Evolutionary conservation across 2,329 filamentous ascomycete genomes (phyloP).

Genomic region (Calonectria naviculata): DNA sequence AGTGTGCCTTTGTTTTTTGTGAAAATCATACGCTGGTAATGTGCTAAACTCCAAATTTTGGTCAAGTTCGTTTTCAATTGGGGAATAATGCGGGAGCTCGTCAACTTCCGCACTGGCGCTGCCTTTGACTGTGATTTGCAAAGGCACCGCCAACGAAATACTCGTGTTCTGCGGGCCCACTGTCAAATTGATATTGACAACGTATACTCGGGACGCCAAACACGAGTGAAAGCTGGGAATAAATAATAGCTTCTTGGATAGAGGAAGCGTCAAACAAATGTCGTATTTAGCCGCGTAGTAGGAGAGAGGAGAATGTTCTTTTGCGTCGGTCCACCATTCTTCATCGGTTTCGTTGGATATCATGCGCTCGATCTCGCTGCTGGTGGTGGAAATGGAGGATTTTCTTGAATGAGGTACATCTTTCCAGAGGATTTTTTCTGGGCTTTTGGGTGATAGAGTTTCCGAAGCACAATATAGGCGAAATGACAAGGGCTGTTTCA

Average conservation of each 20-base stretch:
- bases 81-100: neutral
- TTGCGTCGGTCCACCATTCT: neutral
- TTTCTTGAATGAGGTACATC: neutral
- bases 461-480: neutral
- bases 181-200: slow-evolving; percentile 18
- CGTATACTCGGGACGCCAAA: slow-evolving; percentile 28
- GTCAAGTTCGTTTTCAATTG: neutral
- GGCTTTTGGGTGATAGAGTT: neutral
- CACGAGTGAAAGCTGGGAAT: slow-evolving; percentile 34
- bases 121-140: slow-evolving; percentile 26
- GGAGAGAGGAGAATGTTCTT: neutral
- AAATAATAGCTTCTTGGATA: slow-evolving; percentile 16
- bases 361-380: neutral
- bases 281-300: neutral
- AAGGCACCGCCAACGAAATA: slow-evolving; percentile 21
- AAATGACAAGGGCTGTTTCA: neutral
- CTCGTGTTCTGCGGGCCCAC: slow-evolving; percentile 14
- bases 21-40: neutral
- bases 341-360: neutral
- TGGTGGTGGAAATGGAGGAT: neutral
- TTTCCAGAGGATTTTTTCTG: neutral
- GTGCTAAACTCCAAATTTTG: neutral
- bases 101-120: neutral
- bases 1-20: neutral
- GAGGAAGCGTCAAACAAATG: slow-evolving; percentile 23